Evolutionary conservation across 306 rosid genomes (phyloP), one percentile per base, ranked within the genome.

Genomic region (Pyrus pyrifolia): DNA sequence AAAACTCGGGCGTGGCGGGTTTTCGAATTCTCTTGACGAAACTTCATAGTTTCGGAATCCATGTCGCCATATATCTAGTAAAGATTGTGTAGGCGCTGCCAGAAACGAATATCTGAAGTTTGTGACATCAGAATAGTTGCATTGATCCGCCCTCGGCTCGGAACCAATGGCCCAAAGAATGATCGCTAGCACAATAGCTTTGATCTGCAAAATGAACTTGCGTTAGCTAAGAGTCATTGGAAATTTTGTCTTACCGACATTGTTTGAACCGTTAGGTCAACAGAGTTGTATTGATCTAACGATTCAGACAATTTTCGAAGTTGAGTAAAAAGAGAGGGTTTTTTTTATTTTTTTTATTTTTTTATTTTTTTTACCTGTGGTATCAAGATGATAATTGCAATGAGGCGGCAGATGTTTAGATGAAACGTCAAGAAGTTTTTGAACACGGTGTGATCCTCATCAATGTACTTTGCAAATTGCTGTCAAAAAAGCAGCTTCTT

Each of bases 331-430:
- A 15, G 45, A 49, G 3, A 0, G 8, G 55, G 8, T 15, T 51
- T 58, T 15, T 31, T 31, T 4, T 31, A 23, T 23, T 23, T 23
- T 31, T 4, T 15, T 22, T 57, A 4, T 30, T 30, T 15, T 23
- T 62, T n/a, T n/a, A n/a, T n/a, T n/a, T 25, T 25, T 25, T 1
- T 1, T 82, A 89, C 93, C 90, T 89, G 90, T 3, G 86, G 90
- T 65, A 81, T 59, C 82, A 89, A 76, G 76, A 82, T 77, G 60
- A 52, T 62, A 59, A 84, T 75, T 11, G 78, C 75, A 14, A 86
- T 62, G 25, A 81, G 21, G 64, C 90, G 89, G 76, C 90, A 76
- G 63, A 81, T 35, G 46, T 11, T 45, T 2, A 86, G 13, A 62
- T 86, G 85, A 81, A 84, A 76, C 15, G 71, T 30, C 78, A 81